These are phyloP conservation scores for Fagopyrum esculentum DNA, from an alignment of 148 eudicot genomes.

Conservation along the genomic window DNA sequence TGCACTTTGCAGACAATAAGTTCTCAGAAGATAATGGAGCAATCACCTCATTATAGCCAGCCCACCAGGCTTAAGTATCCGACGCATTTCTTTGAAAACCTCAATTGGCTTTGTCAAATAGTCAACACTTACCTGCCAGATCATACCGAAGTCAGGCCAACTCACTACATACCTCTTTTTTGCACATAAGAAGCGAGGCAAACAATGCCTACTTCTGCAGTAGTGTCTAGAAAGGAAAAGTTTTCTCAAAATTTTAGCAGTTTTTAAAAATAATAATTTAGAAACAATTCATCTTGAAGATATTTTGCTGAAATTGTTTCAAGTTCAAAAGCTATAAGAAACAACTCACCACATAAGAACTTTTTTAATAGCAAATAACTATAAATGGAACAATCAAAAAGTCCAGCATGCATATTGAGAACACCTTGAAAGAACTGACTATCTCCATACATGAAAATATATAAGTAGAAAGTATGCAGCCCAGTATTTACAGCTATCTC, in stretches of 20 bases:
- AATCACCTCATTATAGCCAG: constrained; percentile 86
- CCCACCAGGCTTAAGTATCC: constrained; percentile 89
- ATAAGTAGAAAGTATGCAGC: not conserved
- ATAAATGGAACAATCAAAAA: too few species aligned
- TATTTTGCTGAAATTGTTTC: not conserved
- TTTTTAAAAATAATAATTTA: too few species aligned
- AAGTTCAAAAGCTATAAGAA: not conserved
- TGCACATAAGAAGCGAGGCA: not conserved
- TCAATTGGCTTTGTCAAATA: constrained; percentile 86
- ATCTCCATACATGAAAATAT: too few species aligned
- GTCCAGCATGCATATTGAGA: too few species aligned
- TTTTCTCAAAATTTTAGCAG: not conserved
- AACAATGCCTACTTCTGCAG: not conserved
- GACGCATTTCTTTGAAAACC: constrained; percentile 85
- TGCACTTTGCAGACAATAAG: not conserved
- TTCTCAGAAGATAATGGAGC: constrained; percentile 6
- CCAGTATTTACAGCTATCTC: not conserved
- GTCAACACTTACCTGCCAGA: constrained; percentile 87
- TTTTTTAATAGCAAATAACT: too few species aligned
- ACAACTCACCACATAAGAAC: not conserved
- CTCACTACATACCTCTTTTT: not conserved
- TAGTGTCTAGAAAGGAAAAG: not conserved
- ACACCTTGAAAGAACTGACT: too few species aligned
- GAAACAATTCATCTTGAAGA: not conserved
- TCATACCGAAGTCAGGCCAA: not conserved